Base-by-base conservation (phyloP, 2,329 filamentous ascomycete species). In the Ophiognomonia clavigignenti-juglandacearum region DNA sequence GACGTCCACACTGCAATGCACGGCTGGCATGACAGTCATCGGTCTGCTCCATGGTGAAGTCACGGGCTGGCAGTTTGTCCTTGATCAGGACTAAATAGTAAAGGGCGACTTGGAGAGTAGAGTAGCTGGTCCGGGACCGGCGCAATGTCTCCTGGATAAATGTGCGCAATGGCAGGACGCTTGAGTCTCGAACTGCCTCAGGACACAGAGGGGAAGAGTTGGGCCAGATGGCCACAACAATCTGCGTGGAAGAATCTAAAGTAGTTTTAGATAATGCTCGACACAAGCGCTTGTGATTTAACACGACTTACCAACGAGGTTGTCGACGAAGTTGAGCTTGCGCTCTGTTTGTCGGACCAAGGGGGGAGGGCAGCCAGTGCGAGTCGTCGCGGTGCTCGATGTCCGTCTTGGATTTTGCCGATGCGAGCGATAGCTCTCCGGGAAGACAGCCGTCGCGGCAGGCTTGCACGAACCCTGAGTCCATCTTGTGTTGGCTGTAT, bases 141-240 rank as follows among this genome's bases (percentile, higher is more conserved):
- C 91, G 87, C 56, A 98, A 76, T 18, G 93, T 97, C 75, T 97
- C 93, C 69, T 97, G 91, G 59, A 98, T 97, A 65, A 97, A 98
- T 45, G 86, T 95, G 57, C 91, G 87, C 59, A 98, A 76, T 50
- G 92, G 91, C 56, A 98, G 73, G 52, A 96, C 87, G 43, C 86
- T 82, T 64, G 86, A 88, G 62, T 77, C 78, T 50, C 81, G 83
- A 54, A 79, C 72, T 62, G 92, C 87, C 58, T 77, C 83, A 59
- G 84, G 83, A 65, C 86, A 87, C 48, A 86, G 79, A 29, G 85
- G 82, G 50, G 88, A 91, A 45, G 92, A 95, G 36, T 92, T 77
- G 38, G 93, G 91, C 93, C 93, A 98, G 61, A 98, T 96, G 45
- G 87, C 88, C 73, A 96, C 90, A 41, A 98, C 91, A 66, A 97